These are phyloP conservation scores for Saturnispora ahearnii DNA, from an alignment of 805 yeast species.

Conservation along the genomic window DNA sequence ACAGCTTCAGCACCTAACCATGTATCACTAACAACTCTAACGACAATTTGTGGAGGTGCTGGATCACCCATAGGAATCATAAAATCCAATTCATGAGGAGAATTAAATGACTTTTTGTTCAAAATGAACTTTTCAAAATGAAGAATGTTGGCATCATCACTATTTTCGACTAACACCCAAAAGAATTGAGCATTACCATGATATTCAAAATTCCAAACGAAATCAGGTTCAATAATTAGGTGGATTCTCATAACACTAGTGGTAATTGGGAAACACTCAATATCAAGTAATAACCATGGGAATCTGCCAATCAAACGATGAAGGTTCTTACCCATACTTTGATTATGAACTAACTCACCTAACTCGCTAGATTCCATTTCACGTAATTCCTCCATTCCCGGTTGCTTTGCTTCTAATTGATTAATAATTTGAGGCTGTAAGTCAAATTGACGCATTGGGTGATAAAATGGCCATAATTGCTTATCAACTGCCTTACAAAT, in stretches of 20 bases:
- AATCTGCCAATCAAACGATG: constrained; percentile 56
- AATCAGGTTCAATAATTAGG: constrained; percentile 61
- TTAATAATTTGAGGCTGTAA: constrained; percentile 58
- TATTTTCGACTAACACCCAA: constrained; percentile 90
- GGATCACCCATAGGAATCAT: constrained; percentile 90
- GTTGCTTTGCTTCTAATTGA: constrained; percentile 52
- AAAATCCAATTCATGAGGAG: constrained; percentile 70
- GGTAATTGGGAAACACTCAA: constrained; percentile 85
- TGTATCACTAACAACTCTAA: constrained; percentile 69
- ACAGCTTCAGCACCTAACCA: constrained; percentile 85
- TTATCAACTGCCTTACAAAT: constrained; percentile 82
- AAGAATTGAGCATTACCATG: constrained; percentile 84
- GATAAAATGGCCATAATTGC: constrained; percentile 82
- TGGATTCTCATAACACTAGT: constrained; percentile 77
- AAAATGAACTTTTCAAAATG: constrained; percentile 79
- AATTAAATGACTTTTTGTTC: constrained; percentile 44
- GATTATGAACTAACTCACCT: constrained; percentile 85
- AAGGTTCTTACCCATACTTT: constrained; percentile 57
- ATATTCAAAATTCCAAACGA: constrained; percentile 70
- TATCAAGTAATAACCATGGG: constrained; percentile 66
- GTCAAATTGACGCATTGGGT: constrained; percentile 84
- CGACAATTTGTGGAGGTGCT: constrained; percentile 78
- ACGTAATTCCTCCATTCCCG: constrained; percentile 62
- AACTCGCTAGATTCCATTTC: constrained; percentile 68
- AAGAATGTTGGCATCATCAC: constrained; percentile 60